A percentile compares a stretch with the other conserved stretches of the same genome.
Evolutionary conservation across 345 rosid species (phyloP).

Genomic region (Gossypium herbaceum): DNA sequence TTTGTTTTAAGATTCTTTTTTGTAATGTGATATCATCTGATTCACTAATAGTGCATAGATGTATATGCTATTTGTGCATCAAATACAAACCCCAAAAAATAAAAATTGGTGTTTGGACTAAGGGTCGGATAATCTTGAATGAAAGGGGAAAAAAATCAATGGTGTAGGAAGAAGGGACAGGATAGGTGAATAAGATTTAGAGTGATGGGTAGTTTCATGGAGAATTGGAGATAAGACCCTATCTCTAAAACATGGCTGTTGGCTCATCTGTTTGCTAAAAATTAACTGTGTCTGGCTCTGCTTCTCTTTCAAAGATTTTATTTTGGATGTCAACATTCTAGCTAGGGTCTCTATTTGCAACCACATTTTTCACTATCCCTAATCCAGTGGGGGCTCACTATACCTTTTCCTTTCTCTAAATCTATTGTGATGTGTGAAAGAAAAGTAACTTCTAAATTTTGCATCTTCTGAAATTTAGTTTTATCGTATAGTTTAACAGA

Average conservation of each 20-base stretch:
- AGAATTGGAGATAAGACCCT: constrained; percentile 11
- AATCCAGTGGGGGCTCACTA: background rate
- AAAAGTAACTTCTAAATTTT: background rate
- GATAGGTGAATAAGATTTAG: background rate
- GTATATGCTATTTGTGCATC: no score
- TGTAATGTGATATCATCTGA: background rate
- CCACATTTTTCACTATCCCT: background rate
- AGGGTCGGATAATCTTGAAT: background rate
- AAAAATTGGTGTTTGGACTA: background rate
- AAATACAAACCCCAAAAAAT: no score
- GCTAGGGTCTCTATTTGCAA: background rate
- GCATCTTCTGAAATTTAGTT: background rate
- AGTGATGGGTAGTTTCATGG: background rate
- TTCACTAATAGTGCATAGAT: no score
- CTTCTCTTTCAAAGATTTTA: background rate
- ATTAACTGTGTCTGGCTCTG: background rate
- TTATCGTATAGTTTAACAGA: background rate
- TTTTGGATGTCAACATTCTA: background rate
- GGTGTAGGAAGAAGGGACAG: background rate
- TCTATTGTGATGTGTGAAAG: background rate
- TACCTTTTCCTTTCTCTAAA: background rate
- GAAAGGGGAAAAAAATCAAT: background rate
- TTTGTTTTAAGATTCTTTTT: background rate
- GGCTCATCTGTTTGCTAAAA: background rate
- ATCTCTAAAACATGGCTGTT: constrained; percentile 15